Conservation (phyloP, 1,284 basidiomycete genomes). For the Malassezia caprae region DNA sequence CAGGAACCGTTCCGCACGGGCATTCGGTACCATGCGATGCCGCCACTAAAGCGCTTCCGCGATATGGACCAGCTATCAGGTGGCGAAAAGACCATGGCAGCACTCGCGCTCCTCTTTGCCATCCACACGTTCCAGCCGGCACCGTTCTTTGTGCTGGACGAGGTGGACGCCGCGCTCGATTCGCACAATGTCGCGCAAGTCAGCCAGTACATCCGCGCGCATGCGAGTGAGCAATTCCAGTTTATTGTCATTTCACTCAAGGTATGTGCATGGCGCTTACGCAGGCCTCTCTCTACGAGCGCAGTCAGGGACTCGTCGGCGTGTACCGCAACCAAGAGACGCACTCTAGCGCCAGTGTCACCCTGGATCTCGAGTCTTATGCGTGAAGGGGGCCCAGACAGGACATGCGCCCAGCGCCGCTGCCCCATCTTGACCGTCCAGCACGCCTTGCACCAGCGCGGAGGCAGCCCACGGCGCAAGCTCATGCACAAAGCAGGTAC, state of each 20-base stretch:
- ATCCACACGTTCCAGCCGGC: conserved; percentile 90
- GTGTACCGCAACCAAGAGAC: conserved; percentile 87
- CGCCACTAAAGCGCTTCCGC: conserved; percentile 92
- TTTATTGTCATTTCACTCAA: conserved; percentile 96
- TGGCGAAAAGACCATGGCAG: conserved; percentile 96
- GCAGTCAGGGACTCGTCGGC: conserved; percentile 79
- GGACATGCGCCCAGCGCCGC: neutral
- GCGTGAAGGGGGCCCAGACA: conserved; percentile 11
- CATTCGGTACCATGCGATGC: conserved; percentile 95
- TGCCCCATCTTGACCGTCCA: neutral
- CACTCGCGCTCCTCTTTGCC: conserved; percentile 84
- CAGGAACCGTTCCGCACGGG: conserved; percentile 85
- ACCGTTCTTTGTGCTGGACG: conserved; percentile 96
- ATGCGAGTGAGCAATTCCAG: conserved; percentile 61
- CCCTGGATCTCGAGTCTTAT: conserved; percentile 62
- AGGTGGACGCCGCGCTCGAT: conserved; percentile 83
- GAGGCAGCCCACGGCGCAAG: conserved; percentile 6
- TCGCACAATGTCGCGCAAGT: conserved; percentile 44
- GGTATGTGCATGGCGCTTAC: conserved; percentile 8
- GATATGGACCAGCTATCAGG: conserved; percentile 98
- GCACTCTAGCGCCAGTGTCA: conserved; percentile 77
- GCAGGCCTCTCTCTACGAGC: conserved; percentile 61
- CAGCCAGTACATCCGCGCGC: conserved; percentile 41
- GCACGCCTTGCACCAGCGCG: neutral
- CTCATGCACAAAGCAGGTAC: neutral